Evolutionary conservation across 768 basidiomycete genomes (phyloP), one percentile per base, ranked within the genome.

Genomic region (Amanita inopinata): DNA sequence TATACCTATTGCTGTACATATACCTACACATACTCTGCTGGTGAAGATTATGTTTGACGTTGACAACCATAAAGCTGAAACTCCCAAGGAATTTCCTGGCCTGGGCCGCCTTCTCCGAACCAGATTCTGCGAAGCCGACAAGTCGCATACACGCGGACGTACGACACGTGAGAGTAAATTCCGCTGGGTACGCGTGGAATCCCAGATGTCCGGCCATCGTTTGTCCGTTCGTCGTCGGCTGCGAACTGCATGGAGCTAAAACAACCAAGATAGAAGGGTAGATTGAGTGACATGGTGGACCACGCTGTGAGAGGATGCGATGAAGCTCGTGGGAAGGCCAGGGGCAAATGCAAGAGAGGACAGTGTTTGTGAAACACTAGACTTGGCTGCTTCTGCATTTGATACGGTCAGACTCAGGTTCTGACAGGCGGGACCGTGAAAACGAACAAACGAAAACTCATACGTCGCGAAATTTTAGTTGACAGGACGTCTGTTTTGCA

Each of bases 61-160:
- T 41, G 30, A n/a, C 10, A 12, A 4, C 43, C 45, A 54, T 83
- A 86, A 33, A 87, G 62, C 53, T 79, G 72, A 55, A 87, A 85
- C 61, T 88, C 85, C 83, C 81, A 85, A 23, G 84, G 82, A 5
- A 68, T 56, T 47, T 64, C 68, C 46, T 76, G 71, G 41, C 61
- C 57, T 43, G 72, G 69, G 8, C 38, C 31, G 22, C 17, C 32
- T 49, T 82, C 73, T 49, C 71, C 74, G 57, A 87, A 74, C 85
- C 86, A 89, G 20, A 89, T 74, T 54, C 86, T 67, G 48, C 81
- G 66, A 51, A 89, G 60, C 27, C 85, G 73, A 61, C 86, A 89
- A 27, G 73, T 84, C 15, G 84, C 83, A 55, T 86, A 81, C 33
- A 89, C 71, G 56, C 79, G 82, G 50, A 88, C 65, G 52, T 76